Percentiles rank a stretch among this genome's conserved stretches.
phyloP scores from a whole-genome alignment of 1,284 basidiomycete genomes.

The Puccinia hordei region DNA sequence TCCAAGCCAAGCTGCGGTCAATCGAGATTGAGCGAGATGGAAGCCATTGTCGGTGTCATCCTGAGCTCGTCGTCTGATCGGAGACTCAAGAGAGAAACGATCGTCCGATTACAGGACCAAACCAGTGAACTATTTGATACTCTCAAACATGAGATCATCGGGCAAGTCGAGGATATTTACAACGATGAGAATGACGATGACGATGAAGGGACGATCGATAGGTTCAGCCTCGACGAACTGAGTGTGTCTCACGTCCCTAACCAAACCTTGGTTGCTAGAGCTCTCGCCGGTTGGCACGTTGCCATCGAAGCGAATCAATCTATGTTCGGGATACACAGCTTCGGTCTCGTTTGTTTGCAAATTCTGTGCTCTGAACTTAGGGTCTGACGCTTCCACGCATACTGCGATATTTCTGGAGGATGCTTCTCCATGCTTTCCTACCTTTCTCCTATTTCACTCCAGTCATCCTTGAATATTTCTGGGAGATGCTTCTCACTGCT shows the following conservation, averaged over 20 bases:
- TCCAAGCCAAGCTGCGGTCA: not conserved
- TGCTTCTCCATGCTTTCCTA: not conserved
- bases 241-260: slow-evolving; percentile 8
- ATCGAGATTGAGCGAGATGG: slow-evolving; percentile 11
- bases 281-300: slow-evolving; percentile 33
- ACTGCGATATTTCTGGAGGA: not conserved
- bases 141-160: slow-evolving; percentile 33
- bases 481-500: not conserved
- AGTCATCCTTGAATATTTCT: not conserved
- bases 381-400: not conserved
- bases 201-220: slow-evolving; percentile 28
- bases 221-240: slow-evolving; percentile 21
- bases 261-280: slow-evolving; percentile 32
- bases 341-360: slow-evolving; percentile 37
- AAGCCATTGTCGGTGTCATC: slow-evolving; percentile 36
- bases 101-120: slow-evolving; percentile 21
- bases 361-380: slow-evolving; percentile 37
- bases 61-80: slow-evolving; percentile 3
- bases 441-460: not conserved
- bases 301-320: not conserved
- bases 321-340: slow-evolving; percentile 26
- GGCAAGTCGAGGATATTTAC: slow-evolving; percentile 31
- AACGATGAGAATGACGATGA: slow-evolving; percentile 41
- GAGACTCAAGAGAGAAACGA: slow-evolving; percentile 26
- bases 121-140: slow-evolving; percentile 37